Conservation (phyloP, 345 rosid species). For the Corchorus capsularis region DNA sequence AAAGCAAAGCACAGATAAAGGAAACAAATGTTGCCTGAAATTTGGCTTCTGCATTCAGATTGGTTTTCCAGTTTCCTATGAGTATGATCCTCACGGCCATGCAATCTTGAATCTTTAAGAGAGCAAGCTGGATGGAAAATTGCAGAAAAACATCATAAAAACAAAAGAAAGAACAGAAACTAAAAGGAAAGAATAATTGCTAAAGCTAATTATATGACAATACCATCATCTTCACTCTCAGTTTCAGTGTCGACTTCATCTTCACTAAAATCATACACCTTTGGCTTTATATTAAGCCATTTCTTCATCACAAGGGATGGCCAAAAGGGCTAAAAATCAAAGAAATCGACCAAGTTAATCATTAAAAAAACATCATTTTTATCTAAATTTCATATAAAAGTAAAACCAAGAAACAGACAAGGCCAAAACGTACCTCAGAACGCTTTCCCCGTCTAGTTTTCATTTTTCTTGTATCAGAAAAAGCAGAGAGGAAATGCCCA, state of each 20-base stretch:
- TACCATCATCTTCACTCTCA: slow-evolving; percentile 96
- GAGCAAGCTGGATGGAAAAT: slow-evolving; percentile 44
- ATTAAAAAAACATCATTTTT: slow-evolving; percentile 16
- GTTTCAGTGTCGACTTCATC: slow-evolving; percentile 88
- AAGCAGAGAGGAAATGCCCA: not conserved
- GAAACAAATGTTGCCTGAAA: slow-evolving; percentile 53
- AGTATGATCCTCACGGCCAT: slow-evolving; percentile 27
- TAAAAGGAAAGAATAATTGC: not conserved
- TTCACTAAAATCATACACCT: slow-evolving; percentile 83
- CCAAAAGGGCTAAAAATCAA: slow-evolving; percentile 70
- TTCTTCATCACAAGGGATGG: slow-evolving; percentile 96
- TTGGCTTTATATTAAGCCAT: slow-evolving; percentile 91
- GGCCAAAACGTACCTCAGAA: slow-evolving; percentile 56
- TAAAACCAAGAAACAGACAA: slow-evolving; percentile 4
- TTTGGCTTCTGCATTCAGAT: slow-evolving; percentile 36
- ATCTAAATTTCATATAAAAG: not conserved
- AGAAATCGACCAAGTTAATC: slow-evolving; percentile 20
- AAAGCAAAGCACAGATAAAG: slow-evolving; percentile 16
- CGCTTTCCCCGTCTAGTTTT: slow-evolving; percentile 60
- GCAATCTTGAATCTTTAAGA: slow-evolving; percentile 47
- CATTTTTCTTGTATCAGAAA: slow-evolving; percentile 41
- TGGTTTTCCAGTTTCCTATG: slow-evolving; percentile 28
- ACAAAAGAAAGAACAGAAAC: slow-evolving; percentile 5
- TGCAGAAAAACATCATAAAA: slow-evolving; percentile 19
- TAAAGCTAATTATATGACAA: slow-evolving; percentile 7